Evolutionary conservation across 1,284 basidiomycete species (phyloP), one percentile per base, ranked within the genome.

Genomic region (Rhodotorula sp.): DNA sequence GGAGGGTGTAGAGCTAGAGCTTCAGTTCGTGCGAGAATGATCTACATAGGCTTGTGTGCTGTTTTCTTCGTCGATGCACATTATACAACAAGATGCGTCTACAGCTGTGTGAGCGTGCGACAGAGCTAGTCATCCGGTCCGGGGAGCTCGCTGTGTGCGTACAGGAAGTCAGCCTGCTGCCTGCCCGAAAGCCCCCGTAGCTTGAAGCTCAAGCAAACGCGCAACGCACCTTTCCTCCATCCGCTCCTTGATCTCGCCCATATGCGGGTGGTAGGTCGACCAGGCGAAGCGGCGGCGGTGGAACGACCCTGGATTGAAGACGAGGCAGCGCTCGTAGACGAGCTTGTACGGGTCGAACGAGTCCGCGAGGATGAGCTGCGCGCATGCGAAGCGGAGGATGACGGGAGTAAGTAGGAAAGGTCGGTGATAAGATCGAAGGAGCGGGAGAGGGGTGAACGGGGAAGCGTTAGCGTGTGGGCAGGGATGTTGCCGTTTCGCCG

Each of bases 261-360:
- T 72, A 32, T 75, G 70, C 46, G 81, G 81, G 55, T 82, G 81
- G 68, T 81, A 82, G 3, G 81, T 81, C 22, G 78, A 77, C 81
- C 81, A 82, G 0, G 77, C 73, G 36, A 79, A 82, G 29, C 70
- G 64, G 39, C 71, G 70, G 25, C 81, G 79, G 32, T 77, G 64
- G 69, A 81, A 81, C 2, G 80, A 79, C 22, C 97, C 96, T 0
- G 97, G 97, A 81, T 99, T 99, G 85, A 99, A 94, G 41, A 99
- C 97, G 82, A 98, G 96, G 80, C 97, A 99, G 12, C 93, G 94
- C 64, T 96, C 95, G 80, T 99, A 99, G 1, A 95, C 99, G 76
- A 98, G 85, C 79, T 97, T 94, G 81, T 92, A 99, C 50, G 91
- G 87, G 80, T 98, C 95, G 81, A 97, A 98, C 81, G 91, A 94